Evolutionary conservation across 1,139 yeast species (phyloP), one percentile per base, ranked within the genome.

Genomic region (Barnettozyma hawaiiensis): DNA sequence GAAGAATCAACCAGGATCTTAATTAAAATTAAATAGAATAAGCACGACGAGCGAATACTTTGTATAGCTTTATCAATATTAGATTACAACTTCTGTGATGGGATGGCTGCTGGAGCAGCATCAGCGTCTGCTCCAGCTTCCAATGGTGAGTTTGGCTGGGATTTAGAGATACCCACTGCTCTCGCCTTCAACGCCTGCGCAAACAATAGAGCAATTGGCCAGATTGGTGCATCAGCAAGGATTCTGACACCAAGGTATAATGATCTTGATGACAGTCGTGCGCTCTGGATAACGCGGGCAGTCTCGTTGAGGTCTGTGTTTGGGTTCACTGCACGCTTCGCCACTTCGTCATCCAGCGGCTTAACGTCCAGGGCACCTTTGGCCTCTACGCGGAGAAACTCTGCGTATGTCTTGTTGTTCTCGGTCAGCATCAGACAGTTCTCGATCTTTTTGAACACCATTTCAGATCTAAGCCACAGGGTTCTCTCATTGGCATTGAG

Each of bases 181-280:
- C 89, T 73, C 31, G 79, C 73, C 58, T 81, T 81, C 54, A 83
- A 67, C 5, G 86, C 87, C 57, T 81, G 89, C 0, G 89, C 89
- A 63, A 82, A 81, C 15, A 81, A 74, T 61, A 82, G 67, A 1
- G 87, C 85, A 43, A 81, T 72, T 2, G 92, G 90, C 92, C 92
- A 83, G 14, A 83, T 81, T 2, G 92, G 90, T 0, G 89, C 87
- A 64, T 83, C 89, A 2, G 87, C 86, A 43, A 84, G 67, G 26
- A 83, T 77, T 48, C 87, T 67, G 12, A 83, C 82, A 23, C 92
- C 92, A 43, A 83, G 62, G 47, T 79, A 78, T 40, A 82, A 62
- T 23, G 78, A 71, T 54, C 78, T 73, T 22, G 73, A 67, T 8
- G 85, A 75, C 31, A 82, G 64, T 51, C 75, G 67, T 7, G 77